Conservation (phyloP, 176 grass and related monocot species). For the Coix lacrymajobi region DNA sequence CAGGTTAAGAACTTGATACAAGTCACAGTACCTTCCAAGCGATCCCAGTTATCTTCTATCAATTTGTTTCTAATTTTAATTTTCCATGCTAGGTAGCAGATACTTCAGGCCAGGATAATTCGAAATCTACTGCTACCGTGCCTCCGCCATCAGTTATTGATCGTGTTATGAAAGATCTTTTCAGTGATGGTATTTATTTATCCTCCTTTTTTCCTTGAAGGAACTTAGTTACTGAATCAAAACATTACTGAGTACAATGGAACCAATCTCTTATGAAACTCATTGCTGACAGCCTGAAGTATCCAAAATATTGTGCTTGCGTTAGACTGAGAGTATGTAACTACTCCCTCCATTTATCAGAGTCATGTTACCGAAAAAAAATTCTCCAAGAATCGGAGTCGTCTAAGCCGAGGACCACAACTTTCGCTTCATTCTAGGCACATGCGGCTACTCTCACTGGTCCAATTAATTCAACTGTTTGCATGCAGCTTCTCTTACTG, state of each 20-base stretch:
- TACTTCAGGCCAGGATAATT: slow-evolving; percentile 70
- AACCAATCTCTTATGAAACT: background rate
- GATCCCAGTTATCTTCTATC: background rate
- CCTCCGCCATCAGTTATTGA: slow-evolving; percentile 90
- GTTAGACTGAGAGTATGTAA: background rate
- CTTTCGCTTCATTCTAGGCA: no score
- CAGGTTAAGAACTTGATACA: slow-evolving; percentile 65
- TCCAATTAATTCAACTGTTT: no score
- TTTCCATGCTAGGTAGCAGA: slow-evolving; percentile 80
- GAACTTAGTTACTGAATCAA: slow-evolving; percentile 15
- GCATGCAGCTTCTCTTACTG: no score
- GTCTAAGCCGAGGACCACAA: no score
- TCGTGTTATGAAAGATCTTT: slow-evolving; percentile 93
- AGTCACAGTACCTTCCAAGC: background rate
- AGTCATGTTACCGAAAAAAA: no score
- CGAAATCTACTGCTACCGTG: slow-evolving; percentile 53
- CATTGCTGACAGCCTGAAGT: background rate
- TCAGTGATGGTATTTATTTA: slow-evolving; percentile 65
- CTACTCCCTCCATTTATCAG: no score
- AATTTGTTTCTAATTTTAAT: slow-evolving; percentile 58
- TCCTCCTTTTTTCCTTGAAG: slow-evolving; percentile 14
- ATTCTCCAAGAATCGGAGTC: no score
- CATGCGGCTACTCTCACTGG: no score
- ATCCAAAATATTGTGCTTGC: background rate
- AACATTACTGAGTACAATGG: background rate